A percentile compares a stretch with the other conserved stretches of the same genome.
Evolutionary conservation across 1,139 yeast species (phyloP).

Genomic region (Scheffersomyces cryptocercus): DNA sequence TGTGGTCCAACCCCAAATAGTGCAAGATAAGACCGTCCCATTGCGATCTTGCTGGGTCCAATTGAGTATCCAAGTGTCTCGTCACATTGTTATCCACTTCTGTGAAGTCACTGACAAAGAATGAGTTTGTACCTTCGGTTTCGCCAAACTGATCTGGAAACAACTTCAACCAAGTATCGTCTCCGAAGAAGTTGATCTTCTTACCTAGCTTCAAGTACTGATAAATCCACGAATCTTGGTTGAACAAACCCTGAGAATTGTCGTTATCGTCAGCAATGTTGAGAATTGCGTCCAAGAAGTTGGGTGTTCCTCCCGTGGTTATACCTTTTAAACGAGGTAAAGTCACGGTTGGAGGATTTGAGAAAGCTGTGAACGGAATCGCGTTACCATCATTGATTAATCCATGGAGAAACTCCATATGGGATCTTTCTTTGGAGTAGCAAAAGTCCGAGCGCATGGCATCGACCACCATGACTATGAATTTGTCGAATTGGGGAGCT

Average conservation of each 20-base stretch:
- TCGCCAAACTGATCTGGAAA: conserved; percentile 61
- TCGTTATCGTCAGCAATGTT: conserved; percentile 91
- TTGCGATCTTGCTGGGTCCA: conserved; percentile 26
- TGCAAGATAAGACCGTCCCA: conserved; percentile 93
- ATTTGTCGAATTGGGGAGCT: conserved; percentile 59
- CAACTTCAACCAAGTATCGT: conserved; percentile 94
- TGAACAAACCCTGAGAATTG: conserved; percentile 67
- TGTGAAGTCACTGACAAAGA: conserved; percentile 90
- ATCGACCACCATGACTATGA: conserved; percentile 86
- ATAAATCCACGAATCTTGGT: conserved; percentile 84
- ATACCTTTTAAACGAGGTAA: conserved; percentile 77
- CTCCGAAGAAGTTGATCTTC: conserved; percentile 82
- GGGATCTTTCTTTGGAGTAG: conserved; percentile 58
- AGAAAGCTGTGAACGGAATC: conserved; percentile 84
- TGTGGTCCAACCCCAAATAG: conserved; percentile 92
- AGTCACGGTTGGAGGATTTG: conserved; percentile 87
- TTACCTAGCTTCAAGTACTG: conserved; percentile 56
- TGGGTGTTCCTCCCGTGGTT: conserved; percentile 81
- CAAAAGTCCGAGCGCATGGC: conserved; percentile 90
- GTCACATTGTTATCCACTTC: conserved; percentile 95
- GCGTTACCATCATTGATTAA: conserved; percentile 71
- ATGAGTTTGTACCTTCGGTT: conserved; percentile 87
- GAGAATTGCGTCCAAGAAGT: conserved; percentile 80
- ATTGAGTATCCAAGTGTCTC: conserved; percentile 67
- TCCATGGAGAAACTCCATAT: conserved; percentile 65